Base-by-base conservation (phyloP, 345 rosid species). In the Fremontodendron californicum region DNA sequence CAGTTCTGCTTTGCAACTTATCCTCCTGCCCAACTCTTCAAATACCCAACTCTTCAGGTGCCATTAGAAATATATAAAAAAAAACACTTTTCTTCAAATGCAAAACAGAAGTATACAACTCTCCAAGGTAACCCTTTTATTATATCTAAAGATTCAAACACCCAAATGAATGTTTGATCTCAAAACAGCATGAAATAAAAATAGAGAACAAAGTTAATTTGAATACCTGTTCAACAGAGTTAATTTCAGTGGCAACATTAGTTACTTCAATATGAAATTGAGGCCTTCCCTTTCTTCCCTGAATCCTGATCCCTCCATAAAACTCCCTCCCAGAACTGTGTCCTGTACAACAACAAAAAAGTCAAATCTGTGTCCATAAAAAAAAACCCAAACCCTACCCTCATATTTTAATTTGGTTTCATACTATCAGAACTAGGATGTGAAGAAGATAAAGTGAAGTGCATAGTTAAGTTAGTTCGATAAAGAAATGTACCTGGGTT, bases 201-300 rank as follows among this genome's bases (percentile, higher is more conserved):
- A 37, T 67, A 64, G 2, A 60, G 58, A 27, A 57, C 4, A 64
- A 52, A 27, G 67, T n/a, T 21, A 49, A 52, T 95, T 54, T 2
- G 23, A 72, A 42, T 77, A 95, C 99, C 97, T 87, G 87, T 75
- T 84, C 90, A 74, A 85, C 86, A 45, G 97, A 79, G 87, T 87
- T 85, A 78, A 93, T 82, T 3, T 87, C 97, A 12, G 93, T 90
- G 6, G 98, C 94, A 27, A 93, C 97, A 87, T 88, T 91, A 78
- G 87, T 75, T 67, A 87, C 91, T 1, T 88, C 83, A 78, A 87
- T n/a, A 66, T 84, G 91, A 74, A 86, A 86, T 78, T 78, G 89
- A n/a, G 85, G 76, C 87, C 84, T 88, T 78, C 86, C 86, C 69
- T 83, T 90, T 86, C 82, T 89, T 62, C 83, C 78, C 71, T 76